phyloP scores from a whole-genome alignment of 192 early-diverging fungal species.

The Blastocladiella britannica region DNA sequence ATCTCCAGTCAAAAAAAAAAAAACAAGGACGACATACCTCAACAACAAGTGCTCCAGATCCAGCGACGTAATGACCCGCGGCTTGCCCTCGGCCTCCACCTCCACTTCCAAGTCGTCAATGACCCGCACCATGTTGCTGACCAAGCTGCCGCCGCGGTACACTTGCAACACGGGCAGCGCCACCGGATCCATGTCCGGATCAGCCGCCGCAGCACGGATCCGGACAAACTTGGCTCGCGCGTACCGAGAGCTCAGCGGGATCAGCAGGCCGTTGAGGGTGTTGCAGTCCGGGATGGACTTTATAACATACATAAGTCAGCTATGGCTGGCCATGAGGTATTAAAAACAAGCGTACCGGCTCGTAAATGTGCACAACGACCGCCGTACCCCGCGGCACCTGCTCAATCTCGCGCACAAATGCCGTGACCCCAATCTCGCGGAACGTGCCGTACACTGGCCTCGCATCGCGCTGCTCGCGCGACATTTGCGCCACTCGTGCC shows the following conservation, averaged over 20 bases:
- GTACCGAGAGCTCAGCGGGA: neutral
- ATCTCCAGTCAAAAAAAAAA: no score
- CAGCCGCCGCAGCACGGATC: neutral
- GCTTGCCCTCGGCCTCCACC: no score
- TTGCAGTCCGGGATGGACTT: neutral
- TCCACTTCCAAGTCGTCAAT: slow-evolving; percentile 1
- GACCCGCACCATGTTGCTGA: slow-evolving; percentile 2
- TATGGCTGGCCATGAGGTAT: neutral
- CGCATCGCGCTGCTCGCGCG: neutral
- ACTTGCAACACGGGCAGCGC: slow-evolving; percentile 1
- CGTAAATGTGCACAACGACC: neutral
- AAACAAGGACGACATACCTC: no score
- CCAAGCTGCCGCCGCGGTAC: slow-evolving; percentile 1
- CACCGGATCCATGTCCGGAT: slow-evolving; percentile 2
- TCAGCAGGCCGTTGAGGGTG: neutral
- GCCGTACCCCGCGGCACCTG: neutral
- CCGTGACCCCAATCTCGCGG: slow-evolving; percentile 1
- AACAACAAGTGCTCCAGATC: no score
- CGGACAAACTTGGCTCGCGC: neutral
- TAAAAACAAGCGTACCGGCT: neutral
- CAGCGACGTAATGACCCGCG: no score
- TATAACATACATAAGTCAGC: no score
- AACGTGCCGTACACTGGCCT: neutral
- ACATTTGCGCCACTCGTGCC: slow-evolving; percentile 1
- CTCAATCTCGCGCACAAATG: neutral